These are phyloP conservation scores for Chamaecrista fasciculata DNA, from an alignment of 306 rosid genomes.

Conservation along the genomic window DNA sequence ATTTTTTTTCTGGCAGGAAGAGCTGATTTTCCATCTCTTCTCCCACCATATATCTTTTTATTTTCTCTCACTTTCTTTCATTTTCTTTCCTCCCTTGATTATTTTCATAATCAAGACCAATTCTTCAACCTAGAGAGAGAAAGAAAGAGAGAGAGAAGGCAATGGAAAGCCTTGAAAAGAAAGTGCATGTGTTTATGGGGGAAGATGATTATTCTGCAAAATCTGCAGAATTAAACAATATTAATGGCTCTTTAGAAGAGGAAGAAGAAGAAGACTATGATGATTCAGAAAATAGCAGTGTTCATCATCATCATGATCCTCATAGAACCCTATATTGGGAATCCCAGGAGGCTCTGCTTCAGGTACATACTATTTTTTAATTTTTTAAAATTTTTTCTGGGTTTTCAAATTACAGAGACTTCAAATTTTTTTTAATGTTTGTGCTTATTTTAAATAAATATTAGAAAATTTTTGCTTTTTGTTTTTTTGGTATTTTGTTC, in stretches of 20 bases:
- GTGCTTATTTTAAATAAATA: too few species aligned
- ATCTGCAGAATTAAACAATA: background rate
- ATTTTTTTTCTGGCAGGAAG: constrained; percentile 30
- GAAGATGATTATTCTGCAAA: constrained; percentile 25
- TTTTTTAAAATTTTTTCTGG: too few species aligned
- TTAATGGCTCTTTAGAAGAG: constrained; percentile 15
- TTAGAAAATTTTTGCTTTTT: too few species aligned
- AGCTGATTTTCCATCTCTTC: constrained; percentile 31
- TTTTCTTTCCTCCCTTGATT: background rate
- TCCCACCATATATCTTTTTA: constrained; percentile 20
- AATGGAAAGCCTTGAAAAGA: constrained; percentile 63
- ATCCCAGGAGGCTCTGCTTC: constrained; percentile 50
- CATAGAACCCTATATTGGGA: constrained; percentile 55
- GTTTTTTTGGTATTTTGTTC: too few species aligned
- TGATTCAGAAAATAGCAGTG: constrained; percentile 16
- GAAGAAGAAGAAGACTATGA: constrained; percentile 23
- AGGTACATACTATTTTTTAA: constrained; percentile 32
- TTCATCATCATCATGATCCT: background rate
- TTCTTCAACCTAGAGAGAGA: too few species aligned
- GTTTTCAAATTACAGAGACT: background rate
- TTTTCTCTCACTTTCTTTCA: background rate
- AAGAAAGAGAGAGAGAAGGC: background rate
- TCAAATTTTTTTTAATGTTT: background rate
- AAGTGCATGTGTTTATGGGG: constrained; percentile 37
- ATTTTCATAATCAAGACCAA: too few species aligned